A percentile compares a stretch with the other conserved stretches of the same genome.
phyloP scores from a whole-genome alignment of 441 rosid genomes.

The Pelargonium citronellum region DNA sequence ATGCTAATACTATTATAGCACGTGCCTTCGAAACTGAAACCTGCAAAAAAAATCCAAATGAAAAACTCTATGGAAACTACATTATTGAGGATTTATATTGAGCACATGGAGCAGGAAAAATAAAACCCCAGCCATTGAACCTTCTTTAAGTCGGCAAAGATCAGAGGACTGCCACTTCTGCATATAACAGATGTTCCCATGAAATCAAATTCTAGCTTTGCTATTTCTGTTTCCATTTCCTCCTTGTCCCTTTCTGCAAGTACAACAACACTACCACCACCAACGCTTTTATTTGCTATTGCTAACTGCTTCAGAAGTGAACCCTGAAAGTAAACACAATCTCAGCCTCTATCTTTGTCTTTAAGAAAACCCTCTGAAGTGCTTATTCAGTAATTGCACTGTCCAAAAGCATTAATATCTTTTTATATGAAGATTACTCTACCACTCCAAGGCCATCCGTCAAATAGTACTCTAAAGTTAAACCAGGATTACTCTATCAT shows the following conservation, averaged over 20 bases:
- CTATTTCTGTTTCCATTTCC: slow-evolving; percentile 90
- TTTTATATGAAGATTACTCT: background rate
- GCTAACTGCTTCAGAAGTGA: slow-evolving; percentile 91
- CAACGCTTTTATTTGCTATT: slow-evolving; percentile 82
- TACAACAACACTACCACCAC: slow-evolving; percentile 85
- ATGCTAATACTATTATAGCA: slow-evolving; percentile 73
- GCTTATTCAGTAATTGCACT: background rate
- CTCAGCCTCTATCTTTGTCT: background rate
- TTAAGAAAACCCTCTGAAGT: background rate
- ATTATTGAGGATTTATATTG: background rate
- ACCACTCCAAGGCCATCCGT: background rate
- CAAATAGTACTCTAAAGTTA: background rate
- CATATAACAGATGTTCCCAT: slow-evolving; percentile 92
- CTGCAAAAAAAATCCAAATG: slow-evolving; percentile 32
- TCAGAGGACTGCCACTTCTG: slow-evolving; percentile 91
- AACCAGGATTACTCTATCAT: background rate
- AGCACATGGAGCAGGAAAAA: slow-evolving; percentile 1
- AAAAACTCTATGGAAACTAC: background rate
- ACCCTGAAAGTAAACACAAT: slow-evolving; percentile 46
- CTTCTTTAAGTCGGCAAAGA: slow-evolving; percentile 84
- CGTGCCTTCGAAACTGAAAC: slow-evolving; percentile 91
- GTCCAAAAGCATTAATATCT: background rate
- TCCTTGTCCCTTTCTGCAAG: slow-evolving; percentile 88
- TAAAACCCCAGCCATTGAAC: slow-evolving; percentile 23
- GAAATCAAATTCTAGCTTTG: slow-evolving; percentile 80